These are phyloP conservation scores for Talaromyces thailandensis DNA, from an alignment of 495 filamentous ascomycete genomes.

Conservation along the genomic window DNA sequence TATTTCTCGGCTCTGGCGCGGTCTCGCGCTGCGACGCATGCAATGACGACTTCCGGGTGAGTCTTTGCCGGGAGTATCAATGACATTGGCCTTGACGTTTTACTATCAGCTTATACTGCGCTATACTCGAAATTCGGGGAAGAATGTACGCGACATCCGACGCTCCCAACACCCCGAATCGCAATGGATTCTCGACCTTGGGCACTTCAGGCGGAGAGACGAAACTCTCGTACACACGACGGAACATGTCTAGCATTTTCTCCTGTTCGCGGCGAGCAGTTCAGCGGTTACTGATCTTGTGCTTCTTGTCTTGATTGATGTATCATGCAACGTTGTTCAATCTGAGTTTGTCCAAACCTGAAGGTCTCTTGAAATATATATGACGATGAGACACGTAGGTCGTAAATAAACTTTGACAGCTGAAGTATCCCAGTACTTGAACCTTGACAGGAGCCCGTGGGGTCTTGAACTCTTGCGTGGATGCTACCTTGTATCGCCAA, in stretches of 20 bases:
- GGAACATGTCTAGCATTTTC: neutral
- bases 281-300: too few relatives aligned
- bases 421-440: too few relatives aligned
- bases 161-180: slow-evolving; percentile 23
- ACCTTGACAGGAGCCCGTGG: too few relatives aligned
- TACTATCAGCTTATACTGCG: neutral
- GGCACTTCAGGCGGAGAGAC: slow-evolving; percentile 11
- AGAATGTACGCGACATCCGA: slow-evolving; percentile 19
- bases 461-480: too few relatives aligned
- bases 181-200: slow-evolving; percentile 19
- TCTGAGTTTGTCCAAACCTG: too few relatives aligned
- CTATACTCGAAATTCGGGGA: neutral
- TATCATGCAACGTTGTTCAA: neutral
- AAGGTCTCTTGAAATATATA: too few relatives aligned
- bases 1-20: slow-evolving; percentile 39
- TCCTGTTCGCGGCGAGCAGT: neutral
- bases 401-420: too few relatives aligned
- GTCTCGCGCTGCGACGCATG: slow-evolving; percentile 51
- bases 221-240: slow-evolving; percentile 13
- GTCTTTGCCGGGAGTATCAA: slow-evolving; percentile 47
- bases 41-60: slow-evolving; percentile 51
- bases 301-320: neutral
- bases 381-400: too few relatives aligned
- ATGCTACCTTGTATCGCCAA: too few relatives aligned
- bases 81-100: slow-evolving; percentile 33